These are phyloP conservation scores for Penicillium nucicola DNA, from an alignment of 495 filamentous ascomycete species.

Conservation along the genomic window DNA sequence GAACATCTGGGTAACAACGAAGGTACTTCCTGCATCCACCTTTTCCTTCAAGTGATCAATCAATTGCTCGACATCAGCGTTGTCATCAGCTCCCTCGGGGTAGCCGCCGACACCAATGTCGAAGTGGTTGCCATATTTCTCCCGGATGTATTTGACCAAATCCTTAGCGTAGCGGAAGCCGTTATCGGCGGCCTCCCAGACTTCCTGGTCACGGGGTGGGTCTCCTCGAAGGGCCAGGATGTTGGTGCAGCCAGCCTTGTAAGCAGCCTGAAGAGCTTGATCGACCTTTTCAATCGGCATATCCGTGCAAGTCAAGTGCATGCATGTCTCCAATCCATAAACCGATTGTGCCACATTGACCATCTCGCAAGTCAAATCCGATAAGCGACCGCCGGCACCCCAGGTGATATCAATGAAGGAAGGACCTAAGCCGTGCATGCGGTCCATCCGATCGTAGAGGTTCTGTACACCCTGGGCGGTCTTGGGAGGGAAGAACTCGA, in stretches of 20 bases:
- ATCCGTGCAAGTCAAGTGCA: slow-evolving; percentile 98
- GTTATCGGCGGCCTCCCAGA: slow-evolving; percentile 81
- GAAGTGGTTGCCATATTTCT: slow-evolving; percentile 90
- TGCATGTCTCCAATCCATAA: slow-evolving; percentile 95
- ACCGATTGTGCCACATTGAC: slow-evolving; percentile 94
- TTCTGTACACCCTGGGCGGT: slow-evolving; percentile 98
- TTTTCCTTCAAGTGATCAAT: slow-evolving; percentile 97
- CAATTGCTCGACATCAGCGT: slow-evolving; percentile 76
- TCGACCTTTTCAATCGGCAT: slow-evolving; percentile 93
- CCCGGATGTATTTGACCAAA: slow-evolving; percentile 87
- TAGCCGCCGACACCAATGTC: slow-evolving; percentile 98
- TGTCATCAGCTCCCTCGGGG: slow-evolving; percentile 93
- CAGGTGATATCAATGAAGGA: slow-evolving; percentile 98
- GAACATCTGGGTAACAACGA: slow-evolving; percentile 99
- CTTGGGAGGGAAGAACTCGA: slow-evolving; percentile 99
- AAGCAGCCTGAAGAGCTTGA: slow-evolving; percentile 80
- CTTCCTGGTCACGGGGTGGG: slow-evolving; percentile 89
- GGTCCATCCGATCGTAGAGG: slow-evolving; percentile 98
- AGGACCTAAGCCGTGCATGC: slow-evolving; percentile 92
- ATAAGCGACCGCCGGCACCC: slow-evolving; percentile 91
- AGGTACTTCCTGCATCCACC: slow-evolving; percentile 88
- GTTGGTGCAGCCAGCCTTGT: slow-evolving; percentile 95
- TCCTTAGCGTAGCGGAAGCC: slow-evolving; percentile 93
- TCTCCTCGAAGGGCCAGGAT: slow-evolving; percentile 95
- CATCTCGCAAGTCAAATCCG: slow-evolving; percentile 96